Base-by-base conservation (phyloP, 2,329 filamentous ascomycete species). In the Lachnellula hyalina region DNA sequence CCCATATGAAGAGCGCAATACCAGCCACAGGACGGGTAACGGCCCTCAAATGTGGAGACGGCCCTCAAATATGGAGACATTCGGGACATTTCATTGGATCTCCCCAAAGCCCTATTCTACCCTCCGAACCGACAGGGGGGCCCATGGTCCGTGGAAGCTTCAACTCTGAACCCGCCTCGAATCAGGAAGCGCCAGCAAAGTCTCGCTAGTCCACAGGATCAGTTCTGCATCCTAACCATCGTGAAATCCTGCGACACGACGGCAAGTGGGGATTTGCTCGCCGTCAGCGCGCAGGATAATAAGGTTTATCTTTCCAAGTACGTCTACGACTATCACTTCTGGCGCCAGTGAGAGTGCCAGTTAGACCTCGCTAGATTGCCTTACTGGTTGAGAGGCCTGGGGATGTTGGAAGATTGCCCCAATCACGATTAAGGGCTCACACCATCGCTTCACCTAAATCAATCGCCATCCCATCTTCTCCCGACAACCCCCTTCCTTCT, bases 111-210 rank as follows among this genome's bases (percentile, higher is more conserved):
- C 49, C 46, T 51, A n/a, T 21, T 23, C 21, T 25, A 25, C 3
- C 25, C 28, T 32, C 9, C 9, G 28, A 32, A 32, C 12, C 21
- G 4, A 32, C 6, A 9, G 19, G 21, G 21, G 21, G 21, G 21
- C 25, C 23, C 25, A 1, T 25, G 25, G 23, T 21, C 21, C 25
- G 23, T 15, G 46, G 51, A 38, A 44, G 8, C 42, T 23, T 35
- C 23, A 34, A 41, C 9, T 34, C 25, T 49, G 46, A 41, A 56
- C 46, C 54, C 55, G 55, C 55, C 48, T 54, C 60, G 51, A 63
- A 63, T 62, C 50, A 59, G 34, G 54, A 59, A 54, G 54, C 58
- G 58, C 60, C 60, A 62, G 53, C 60, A 55, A 46, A 57, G 50
- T 47, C 23, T 23, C 47, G 38, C 35, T 34, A 47, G 40, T 34